Percentiles rank a stretch among this genome's conserved stretches.
These are phyloP conservation scores for Marasmius sp. DNA, from an alignment of 1,284 basidiomycete genomes.

Conservation along the genomic window DNA sequence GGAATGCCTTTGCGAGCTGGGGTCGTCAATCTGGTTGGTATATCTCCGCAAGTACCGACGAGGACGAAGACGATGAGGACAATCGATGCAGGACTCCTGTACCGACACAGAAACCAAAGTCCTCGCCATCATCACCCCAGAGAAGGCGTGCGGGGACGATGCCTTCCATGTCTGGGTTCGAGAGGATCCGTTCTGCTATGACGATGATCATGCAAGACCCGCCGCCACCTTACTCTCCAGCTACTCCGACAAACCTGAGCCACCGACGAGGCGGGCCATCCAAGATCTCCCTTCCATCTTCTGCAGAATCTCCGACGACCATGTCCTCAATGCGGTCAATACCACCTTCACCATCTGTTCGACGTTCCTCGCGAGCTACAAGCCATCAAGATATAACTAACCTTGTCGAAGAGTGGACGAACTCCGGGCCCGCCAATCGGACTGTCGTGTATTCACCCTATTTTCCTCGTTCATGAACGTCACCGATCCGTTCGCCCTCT, in stretches of 20 bases:
- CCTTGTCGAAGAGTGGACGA: constrained; percentile 59
- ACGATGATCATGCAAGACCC: constrained; percentile 2
- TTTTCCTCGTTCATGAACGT: constrained; percentile 17
- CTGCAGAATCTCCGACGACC: constrained; percentile 11
- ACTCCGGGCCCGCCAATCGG: constrained; percentile 55
- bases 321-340: constrained; percentile 35
- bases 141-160: constrained; percentile 14
- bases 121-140: not conserved
- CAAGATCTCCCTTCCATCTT: constrained; percentile 9
- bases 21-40: constrained; percentile 26
- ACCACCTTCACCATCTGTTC: constrained; percentile 50
- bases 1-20: constrained; percentile 49
- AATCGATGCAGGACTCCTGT: not conserved
- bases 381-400: constrained; percentile 59
- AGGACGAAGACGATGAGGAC: constrained; percentile 26
- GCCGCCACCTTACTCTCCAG: not conserved
- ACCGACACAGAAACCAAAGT: not conserved
- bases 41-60: constrained; percentile 17
- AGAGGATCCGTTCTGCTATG: constrained; percentile 8
- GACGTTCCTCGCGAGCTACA: constrained; percentile 35
- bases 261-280: constrained; percentile 4
- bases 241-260: not conserved
- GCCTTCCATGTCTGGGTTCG: constrained; percentile 4
- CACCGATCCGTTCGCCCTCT: not conserved
- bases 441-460: constrained; percentile 39